phyloP scores from a whole-genome alignment of 2,329 filamentous ascomycete genomes.

The Neoarthrinium moseri region DNA sequence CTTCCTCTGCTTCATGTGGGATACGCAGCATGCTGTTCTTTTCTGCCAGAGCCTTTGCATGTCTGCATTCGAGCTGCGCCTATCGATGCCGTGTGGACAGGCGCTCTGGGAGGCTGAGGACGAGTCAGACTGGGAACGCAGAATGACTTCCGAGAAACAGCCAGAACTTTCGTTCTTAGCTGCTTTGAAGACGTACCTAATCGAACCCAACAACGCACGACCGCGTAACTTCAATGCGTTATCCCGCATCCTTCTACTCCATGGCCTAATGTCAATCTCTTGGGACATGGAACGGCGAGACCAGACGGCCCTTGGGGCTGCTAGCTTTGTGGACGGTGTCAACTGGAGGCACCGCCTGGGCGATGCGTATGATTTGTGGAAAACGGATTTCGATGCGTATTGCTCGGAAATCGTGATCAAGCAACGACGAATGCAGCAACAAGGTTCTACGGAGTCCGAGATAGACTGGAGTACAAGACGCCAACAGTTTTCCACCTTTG shows the following conservation, averaged over 20 bases:
- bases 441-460: constrained; percentile 27
- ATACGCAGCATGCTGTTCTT: constrained; percentile 62
- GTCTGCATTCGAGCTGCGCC: constrained; percentile 62
- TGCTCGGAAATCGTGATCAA: constrained; percentile 33
- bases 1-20: constrained; percentile 65
- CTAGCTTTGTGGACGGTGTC: constrained; percentile 17
- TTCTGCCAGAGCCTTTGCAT: constrained; percentile 68
- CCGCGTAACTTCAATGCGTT: constrained; percentile 45
- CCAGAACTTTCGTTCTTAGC: constrained; percentile 41
- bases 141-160: constrained; percentile 33
- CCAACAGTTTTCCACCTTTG: constrained; percentile 44
- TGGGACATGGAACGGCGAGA: constrained; percentile 63
- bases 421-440: constrained; percentile 13
- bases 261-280: constrained; percentile 61
- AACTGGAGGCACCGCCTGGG: constrained; percentile 51
- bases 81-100: constrained; percentile 54
- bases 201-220: constrained; percentile 36
- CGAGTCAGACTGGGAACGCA: constrained; percentile 47
- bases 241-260: constrained; percentile 53
- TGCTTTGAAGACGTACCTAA: constrained; percentile 55
- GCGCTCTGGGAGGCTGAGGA: constrained; percentile 56
- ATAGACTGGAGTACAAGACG: constrained; percentile 15
- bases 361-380: constrained; percentile 56
- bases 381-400: constrained; percentile 54
- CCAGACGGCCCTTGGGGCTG: constrained; percentile 55